Base-by-base conservation (phyloP, 768 basidiomycete genomes). In the Mycena crocata region DNA sequence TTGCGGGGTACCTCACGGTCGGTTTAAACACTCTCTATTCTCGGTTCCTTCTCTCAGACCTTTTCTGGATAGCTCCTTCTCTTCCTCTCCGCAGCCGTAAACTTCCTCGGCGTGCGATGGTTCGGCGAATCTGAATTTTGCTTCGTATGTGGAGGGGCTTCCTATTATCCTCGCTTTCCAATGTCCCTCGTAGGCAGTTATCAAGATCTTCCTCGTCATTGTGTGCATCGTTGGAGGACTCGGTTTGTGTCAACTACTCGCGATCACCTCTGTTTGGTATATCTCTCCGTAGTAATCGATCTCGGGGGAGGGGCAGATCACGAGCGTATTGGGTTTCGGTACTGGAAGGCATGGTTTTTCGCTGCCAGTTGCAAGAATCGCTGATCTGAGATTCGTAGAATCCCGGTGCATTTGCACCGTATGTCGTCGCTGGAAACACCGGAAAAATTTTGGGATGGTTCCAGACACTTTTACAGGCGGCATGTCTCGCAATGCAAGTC, bases 81-180 rank as follows among this genome's bases (percentile, higher is more conserved):
- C 23, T 52, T 76, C 55, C 68, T 83, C 17, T 79, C 80, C 72
- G 65, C 81, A 15, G 68, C 73, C 32, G 77, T 82, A 63, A 85
- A 85, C 50, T 72, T 81, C 35, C 77, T 76, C 50, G 77, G 78
- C 24, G 79, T 80, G 72, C 84, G 83, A 72, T 59, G 83, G 72
- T 89, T 85, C 64, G 88, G 87, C 21, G 83, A 84, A 71, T 77
- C 83, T 45, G 88, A 89, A 74, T 88, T 90, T 73, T 85, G 81
- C 75, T 87, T 87, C 71, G 84, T 78, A n/a, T 69, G 76, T 65
- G 66, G 71, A 48, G 69, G 75, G 30, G 19, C 1, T 19, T 24
- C 7, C 24, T n/a, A n/a, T n/a, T 32, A 4, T 7, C 31, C 21
- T 12, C 35, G 4, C 31, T 21, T n/a, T 21, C n/a, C 40, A 42